Conservation (phyloP, 2,329 filamentous ascomycete species). For the Gliomastix tumulicola region DNA sequence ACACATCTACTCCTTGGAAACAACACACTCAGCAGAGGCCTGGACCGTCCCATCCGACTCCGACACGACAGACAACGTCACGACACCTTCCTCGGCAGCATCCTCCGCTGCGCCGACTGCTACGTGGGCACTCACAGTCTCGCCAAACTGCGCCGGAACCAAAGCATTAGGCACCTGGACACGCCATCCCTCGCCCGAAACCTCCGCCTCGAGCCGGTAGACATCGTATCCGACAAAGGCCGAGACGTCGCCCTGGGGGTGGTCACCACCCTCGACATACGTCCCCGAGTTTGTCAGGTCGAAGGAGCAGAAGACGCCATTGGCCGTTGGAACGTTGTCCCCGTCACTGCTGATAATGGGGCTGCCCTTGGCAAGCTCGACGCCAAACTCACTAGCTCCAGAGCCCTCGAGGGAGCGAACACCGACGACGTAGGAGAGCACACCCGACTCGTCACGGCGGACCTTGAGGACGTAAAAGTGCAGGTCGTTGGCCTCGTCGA, state of each 20-base stretch:
- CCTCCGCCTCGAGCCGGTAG: constrained; percentile 34
- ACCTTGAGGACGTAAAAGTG: constrained; percentile 42
- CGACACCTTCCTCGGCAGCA: constrained; percentile 24
- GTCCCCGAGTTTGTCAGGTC: constrained; percentile 37
- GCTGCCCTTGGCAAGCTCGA: constrained; percentile 27
- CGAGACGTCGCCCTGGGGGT: constrained; percentile 26
- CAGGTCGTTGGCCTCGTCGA: constrained; percentile 37
- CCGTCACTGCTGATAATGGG: constrained; percentile 16
- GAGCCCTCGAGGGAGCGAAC: constrained; percentile 31
- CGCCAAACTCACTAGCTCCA: constrained; percentile 14
- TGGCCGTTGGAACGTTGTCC: constrained; percentile 13
- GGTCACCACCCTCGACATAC: constrained; percentile 14
- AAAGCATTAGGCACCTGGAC: constrained; percentile 33
- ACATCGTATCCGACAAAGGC: constrained; percentile 35
- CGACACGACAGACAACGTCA: constrained; percentile 35
- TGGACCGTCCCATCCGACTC: constrained; percentile 29
- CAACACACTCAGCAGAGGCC: constrained; percentile 21
- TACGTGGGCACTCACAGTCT: constrained; percentile 27
- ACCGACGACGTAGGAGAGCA: constrained; percentile 41
- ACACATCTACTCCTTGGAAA: no score
- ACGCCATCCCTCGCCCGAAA: constrained; percentile 37
- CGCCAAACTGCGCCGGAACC: constrained; percentile 31
- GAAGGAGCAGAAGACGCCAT: constrained; percentile 36
- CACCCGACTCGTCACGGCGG: constrained; percentile 29
- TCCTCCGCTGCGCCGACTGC: constrained; percentile 27